Conservation (phyloP, 2,329 filamentous ascomycete species). For the Hypoxylon rubiginosum region DNA sequence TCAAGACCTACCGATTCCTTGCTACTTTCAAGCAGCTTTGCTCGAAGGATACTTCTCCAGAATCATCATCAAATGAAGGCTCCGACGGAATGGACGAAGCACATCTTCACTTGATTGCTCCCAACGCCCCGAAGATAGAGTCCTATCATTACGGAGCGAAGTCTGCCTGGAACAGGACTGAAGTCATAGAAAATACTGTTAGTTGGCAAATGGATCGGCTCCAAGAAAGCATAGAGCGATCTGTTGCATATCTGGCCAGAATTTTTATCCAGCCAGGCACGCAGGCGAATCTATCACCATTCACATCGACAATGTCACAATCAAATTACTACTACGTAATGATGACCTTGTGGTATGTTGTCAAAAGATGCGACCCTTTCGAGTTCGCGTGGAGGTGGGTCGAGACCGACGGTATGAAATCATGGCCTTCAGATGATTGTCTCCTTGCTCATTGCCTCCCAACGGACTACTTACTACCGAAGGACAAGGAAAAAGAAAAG, state of each 20-base stretch:
- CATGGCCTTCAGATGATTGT: slow-evolving; percentile 1
- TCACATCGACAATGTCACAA: slow-evolving; percentile 1
- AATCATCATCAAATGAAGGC: slow-evolving; percentile 3
- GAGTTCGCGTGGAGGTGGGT: slow-evolving; percentile 9
- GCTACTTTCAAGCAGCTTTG: not conserved
- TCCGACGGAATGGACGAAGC: not conserved
- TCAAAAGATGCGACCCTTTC: slow-evolving; percentile 18
- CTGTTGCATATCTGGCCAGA: slow-evolving; percentile 19
- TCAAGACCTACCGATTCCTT: slow-evolving; percentile 21
- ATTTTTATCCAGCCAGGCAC: slow-evolving; percentile 12
- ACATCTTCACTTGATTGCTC: not conserved
- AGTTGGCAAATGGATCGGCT: slow-evolving; percentile 15
- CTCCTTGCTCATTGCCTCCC: slow-evolving; percentile 7
- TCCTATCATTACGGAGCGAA: not conserved
- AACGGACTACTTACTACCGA: slow-evolving; percentile 13
- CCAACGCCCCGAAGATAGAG: not conserved
- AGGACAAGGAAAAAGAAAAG: slow-evolving; percentile 22
- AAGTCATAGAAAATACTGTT: slow-evolving; percentile 2
- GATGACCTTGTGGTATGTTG: slow-evolving; percentile 37
- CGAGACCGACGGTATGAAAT: slow-evolving; percentile 6
- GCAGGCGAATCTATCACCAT: not conserved
- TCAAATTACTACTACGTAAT: too few relatives aligned
- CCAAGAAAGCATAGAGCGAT: slow-evolving; percentile 13
- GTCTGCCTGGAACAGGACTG: slow-evolving; percentile 12
- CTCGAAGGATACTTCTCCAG: not conserved